Base-by-base conservation (phyloP, 352 stramenopile genomes). In the Globisporangium cystogenes region DNA sequence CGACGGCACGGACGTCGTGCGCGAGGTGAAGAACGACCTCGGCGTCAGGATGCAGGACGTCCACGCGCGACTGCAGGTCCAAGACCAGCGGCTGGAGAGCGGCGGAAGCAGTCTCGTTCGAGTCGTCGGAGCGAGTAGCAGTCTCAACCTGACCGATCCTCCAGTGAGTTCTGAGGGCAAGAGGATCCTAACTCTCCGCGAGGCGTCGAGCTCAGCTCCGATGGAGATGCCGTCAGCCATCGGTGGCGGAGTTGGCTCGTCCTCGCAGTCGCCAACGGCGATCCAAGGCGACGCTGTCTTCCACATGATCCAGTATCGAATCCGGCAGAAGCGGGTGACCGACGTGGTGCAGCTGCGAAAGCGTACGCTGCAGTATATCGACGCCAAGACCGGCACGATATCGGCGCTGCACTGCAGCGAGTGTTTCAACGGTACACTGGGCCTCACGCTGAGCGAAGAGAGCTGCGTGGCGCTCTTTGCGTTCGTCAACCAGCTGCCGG, bases 111-210 rank as follows among this genome's bases (percentile, higher is more conserved):
- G 35, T 18, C 36, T 65, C 27, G 27, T 24, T 1, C 59, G 51
- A 4, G 41, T 62, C 20, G 41, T 33, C 8, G 47, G 27, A 12
- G 29, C 52, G n/a, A 43, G 12, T 11, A 48, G 29, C 33, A 50
- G 35, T 14, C 27, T 62, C 23, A 51, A 66, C 37, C 43, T 66
- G 8, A 62, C 48, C 0, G 48, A 66, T 2, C 51, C 51, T 7
- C 40, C 48, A 1, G 14, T 49, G 10, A 51, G 47, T 10, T 36
- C 36, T 12, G 4, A 33, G 14, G 64, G 62, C 24, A 67, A 68
- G 27, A 79, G 74, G 46, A 85, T 85, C 42, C 29, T 85, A n/a
- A 79, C 72, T 1, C 53, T 87, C 35, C 82, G 79, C 48, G 76
- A 87, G 20, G 68, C 74, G 35, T 81, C 74, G 23, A 78, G 64